Evolutionary conservation across 2,329 filamentous ascomycete genomes (phyloP), one percentile per base, ranked within the genome.

Genomic region (Fusarium tanahbumbuense): DNA sequence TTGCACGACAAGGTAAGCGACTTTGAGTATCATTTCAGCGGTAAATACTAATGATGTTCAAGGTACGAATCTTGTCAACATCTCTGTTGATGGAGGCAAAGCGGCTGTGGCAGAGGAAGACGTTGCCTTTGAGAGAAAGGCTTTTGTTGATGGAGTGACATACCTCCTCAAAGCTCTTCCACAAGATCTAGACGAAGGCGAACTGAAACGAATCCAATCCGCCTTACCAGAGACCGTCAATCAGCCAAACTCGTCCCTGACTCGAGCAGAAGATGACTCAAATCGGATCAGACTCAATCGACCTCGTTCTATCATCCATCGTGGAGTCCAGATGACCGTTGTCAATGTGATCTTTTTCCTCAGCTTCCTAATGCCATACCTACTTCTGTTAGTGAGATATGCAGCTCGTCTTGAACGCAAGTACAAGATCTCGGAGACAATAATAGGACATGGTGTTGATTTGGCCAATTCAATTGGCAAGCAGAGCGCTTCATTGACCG

Each of bases 391-490:
- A 15, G 70, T 90, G 16, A 82, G 82, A 18, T 78, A 84, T 18
- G 82, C 86, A 18, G 90, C 89, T 67, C 81, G 84, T 50, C 90
- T 90, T 67, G 91, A 94, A 76, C 85, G 89, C 18, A 85, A 88
- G 70, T 87, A 93, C 78, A 87, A 87, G 67, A 83, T 94, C 64
- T 89, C 92, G 89, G 32, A 95, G 81, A 53, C 93, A 80, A 79
- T 95, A 89, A 82, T 95, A 89, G 56, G 92, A 81, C 73, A 87
- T 77, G 66, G 91, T 80, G 74, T 91, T 87, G 76, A 88, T 82
- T 75, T 86, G 79, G 78, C 90, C 83, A 69, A 83, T 76, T 62
- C 86, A 81, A 77, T 90, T 85, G 79, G 83, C 79, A 72, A 85
- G 68, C 48, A 94, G 79, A 34, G 86, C 85, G 79, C 94, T 90